Base-by-base conservation (phyloP, 139 green algal genomes). In the Prasinococcaceae sp. region DNA sequence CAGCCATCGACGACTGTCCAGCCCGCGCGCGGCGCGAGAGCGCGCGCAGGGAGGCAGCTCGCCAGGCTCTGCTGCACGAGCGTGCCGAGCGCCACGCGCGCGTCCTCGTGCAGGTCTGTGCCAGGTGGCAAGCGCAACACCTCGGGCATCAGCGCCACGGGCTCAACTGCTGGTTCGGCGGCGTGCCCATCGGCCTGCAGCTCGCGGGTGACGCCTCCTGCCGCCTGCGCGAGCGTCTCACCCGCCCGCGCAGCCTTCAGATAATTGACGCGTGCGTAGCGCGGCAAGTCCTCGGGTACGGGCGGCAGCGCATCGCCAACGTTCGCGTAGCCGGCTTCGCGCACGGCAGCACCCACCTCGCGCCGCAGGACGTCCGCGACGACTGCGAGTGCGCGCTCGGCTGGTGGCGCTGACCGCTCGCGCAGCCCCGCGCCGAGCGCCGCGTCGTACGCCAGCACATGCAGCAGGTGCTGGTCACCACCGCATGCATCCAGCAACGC, bases 1-100 rank as follows among this genome's bases (percentile, higher is more conserved):
- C 89, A 97, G 32, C 72, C 80, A 70, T 98, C 89, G 44, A 97
- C 30, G 12, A 95, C 37, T 14, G 61, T 57, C 82, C 80, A 93
- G 19, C 73, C 72, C 1, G 73, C 42, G 35, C 73, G 10, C 6
- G 90, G 86, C n/a, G 17, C 33, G 41, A 98, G 65, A 12, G 79
- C 83, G 40, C 75, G 69, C 0, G 88, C 88, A 14, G 84, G 79
- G 70, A 97, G 79, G 73, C 87, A 96, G 36, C 73, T 88, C 9
- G 86, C 76, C 47, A 78, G 76, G 53, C 75, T 81, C 74, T 92
- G 80, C 52, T 75, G 72, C 22, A 96, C 63, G 1, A 94, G 48
- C 9, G 30, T 41, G 19, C 84, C 83, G 10, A 41, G 24, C 17
- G 49, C n/a, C 25, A 97, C 88, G 20, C 93, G 51, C 3, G 72